Evolutionary conservation across 1,284 basidiomycete genomes (phyloP).

Genomic region (Trametes pubescens): DNA sequence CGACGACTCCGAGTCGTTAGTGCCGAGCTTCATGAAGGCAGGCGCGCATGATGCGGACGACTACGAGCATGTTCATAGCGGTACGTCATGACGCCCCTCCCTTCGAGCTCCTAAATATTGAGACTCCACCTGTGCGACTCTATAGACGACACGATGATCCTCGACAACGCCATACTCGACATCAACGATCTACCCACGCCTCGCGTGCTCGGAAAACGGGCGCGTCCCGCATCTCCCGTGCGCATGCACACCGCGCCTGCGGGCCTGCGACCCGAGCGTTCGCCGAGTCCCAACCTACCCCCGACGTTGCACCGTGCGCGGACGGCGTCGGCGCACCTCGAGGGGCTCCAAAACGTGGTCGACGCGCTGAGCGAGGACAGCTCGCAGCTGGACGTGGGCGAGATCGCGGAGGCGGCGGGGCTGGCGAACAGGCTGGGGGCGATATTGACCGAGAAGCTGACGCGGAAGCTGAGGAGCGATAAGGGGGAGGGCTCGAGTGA

Average conservation of each 20-base stretch:
- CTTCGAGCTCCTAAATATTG: background rate
- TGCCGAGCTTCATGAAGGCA: conserved; percentile 28
- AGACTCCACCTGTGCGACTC: background rate
- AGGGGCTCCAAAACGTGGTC: conserved; percentile 28
- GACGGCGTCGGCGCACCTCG: conserved; percentile 26
- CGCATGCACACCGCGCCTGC: conserved; percentile 30
- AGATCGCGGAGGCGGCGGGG: conserved; percentile 29
- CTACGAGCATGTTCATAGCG: background rate
- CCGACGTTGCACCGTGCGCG: conserved; percentile 21
- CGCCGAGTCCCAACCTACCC: background rate
- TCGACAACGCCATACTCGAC: conserved; percentile 2
- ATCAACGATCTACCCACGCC: background rate
- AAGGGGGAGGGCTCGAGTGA: background rate
- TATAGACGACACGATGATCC: conserved; percentile 4
- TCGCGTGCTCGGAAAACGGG: background rate
- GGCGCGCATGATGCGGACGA: background rate
- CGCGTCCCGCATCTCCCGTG: conserved; percentile 3
- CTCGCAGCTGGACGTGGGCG: conserved; percentile 31
- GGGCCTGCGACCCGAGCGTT: conserved; percentile 6
- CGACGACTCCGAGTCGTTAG: conserved; percentile 21
- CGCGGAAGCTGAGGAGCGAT: conserved; percentile 16
- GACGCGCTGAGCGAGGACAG: conserved; percentile 28
- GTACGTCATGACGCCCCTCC: background rate
- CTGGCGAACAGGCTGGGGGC: conserved; percentile 27
- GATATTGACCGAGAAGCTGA: conserved; percentile 28